Evolutionary conservation across 202 grass and related monocot species (phyloP).

Genomic region (Setaria italica): DNA sequence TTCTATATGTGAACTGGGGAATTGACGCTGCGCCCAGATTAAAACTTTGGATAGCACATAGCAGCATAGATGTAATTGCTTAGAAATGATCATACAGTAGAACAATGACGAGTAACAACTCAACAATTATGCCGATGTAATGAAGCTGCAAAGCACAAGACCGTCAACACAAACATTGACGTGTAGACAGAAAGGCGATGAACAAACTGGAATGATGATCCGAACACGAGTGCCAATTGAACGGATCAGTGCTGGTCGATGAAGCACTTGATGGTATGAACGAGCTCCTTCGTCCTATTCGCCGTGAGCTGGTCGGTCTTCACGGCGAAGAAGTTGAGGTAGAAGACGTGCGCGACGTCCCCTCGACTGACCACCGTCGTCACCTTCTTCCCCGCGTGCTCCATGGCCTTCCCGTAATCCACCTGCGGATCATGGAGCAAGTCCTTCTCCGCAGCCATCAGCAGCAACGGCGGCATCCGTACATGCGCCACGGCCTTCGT

Average conservation of each 20-base stretch:
- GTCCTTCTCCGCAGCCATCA: constrained; percentile 59
- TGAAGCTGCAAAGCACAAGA: neutral
- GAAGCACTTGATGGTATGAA: constrained; percentile 53
- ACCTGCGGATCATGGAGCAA: constrained; percentile 61
- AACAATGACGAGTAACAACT: neutral
- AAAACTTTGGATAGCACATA: too few species aligned
- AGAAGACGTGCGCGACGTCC: constrained; percentile 63
- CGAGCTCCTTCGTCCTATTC: constrained; percentile 44
- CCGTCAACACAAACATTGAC: neutral
- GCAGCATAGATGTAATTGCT: too few species aligned
- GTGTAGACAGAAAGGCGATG: neutral
- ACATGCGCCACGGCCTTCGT: constrained; percentile 49
- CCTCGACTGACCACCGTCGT: constrained; percentile 46
- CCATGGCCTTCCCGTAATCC: constrained; percentile 70
- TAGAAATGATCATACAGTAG: neutral
- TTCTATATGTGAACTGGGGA: too few species aligned
- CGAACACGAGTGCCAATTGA: too few species aligned
- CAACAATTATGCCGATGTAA: neutral
- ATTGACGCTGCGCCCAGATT: too few species aligned
- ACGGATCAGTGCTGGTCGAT: constrained; percentile 34
- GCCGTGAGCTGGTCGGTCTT: constrained; percentile 49
- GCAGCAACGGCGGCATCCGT: constrained; percentile 53
- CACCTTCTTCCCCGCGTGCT: constrained; percentile 46
- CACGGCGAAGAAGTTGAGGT: constrained; percentile 67
- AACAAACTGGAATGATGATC: neutral